Percentiles rank a stretch among this genome's conserved stretches.
Evolutionary conservation across 1,284 basidiomycete species (phyloP).

Genomic region (Cutaneotrichosporon sp.): DNA sequence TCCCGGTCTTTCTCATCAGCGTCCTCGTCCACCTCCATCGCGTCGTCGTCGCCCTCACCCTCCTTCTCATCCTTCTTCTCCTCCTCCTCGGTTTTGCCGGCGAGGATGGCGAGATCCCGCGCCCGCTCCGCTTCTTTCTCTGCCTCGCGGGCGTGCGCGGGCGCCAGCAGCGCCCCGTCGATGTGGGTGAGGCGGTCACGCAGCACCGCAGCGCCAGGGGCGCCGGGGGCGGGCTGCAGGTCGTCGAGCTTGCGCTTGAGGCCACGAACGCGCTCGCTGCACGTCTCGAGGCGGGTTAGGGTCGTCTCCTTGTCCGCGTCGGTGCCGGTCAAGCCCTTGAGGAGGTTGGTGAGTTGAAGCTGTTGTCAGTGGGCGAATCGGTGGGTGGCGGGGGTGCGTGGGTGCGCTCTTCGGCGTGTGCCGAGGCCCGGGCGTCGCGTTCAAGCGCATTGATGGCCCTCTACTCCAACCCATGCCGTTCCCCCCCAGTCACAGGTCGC

Average conservation of each 20-base stretch:
- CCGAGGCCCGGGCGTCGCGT: background rate
- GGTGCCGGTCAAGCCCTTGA: conserved; percentile 27
- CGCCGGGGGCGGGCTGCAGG: conserved; percentile 18
- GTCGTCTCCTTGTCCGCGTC: conserved; percentile 24
- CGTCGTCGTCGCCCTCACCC: background rate
- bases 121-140: conserved; percentile 3
- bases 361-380: conserved; percentile 2
- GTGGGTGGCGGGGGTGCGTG: no score
- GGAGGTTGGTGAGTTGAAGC: conserved; percentile 27
- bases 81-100: conserved; percentile 8
- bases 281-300: conserved; percentile 38
- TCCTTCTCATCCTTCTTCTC: conserved; percentile 12
- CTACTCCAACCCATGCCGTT: no score
- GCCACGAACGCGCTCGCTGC: conserved; percentile 43
- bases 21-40: background rate
- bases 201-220: conserved; percentile 10
- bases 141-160: conserved; percentile 5
- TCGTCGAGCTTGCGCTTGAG: conserved; percentile 54
- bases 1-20: background rate
- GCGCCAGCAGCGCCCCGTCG: conserved; percentile 16
- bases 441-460: no score
- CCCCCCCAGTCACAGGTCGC: no score
- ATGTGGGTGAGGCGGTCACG: conserved; percentile 23
- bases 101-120: conserved; percentile 3
- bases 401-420: no score